phyloP scores from a whole-genome alignment of 768 basidiomycete species.

The Leccinum broughii region DNA sequence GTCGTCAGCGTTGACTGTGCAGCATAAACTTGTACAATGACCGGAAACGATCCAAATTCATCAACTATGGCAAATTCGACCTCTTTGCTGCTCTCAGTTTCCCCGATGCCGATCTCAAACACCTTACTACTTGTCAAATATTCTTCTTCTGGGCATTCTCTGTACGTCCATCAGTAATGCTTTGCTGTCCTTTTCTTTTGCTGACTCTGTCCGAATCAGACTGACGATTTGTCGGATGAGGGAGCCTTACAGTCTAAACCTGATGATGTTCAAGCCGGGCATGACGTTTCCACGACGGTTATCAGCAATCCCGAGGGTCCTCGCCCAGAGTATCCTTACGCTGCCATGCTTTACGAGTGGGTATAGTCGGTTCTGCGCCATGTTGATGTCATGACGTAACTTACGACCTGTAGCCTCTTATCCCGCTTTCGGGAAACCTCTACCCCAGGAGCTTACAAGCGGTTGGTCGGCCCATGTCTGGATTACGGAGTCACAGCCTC shows the following conservation, averaged over 20 bases:
- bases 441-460: conserved; percentile 36
- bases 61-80: conserved; percentile 41
- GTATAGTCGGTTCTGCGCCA: conserved; percentile 11
- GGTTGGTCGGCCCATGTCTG: conserved; percentile 19
- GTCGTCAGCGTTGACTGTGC: not conserved
- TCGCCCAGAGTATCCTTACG: conserved; percentile 36
- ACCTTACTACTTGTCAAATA: conserved; percentile 37
- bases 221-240: conserved; percentile 40
- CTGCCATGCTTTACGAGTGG: conserved; percentile 41
- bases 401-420: conserved; percentile 27
- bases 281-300: conserved; percentile 34
- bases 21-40: conserved; percentile 38
- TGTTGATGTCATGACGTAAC: conserved; percentile 15
- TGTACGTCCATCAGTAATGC: conserved; percentile 21
- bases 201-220: conserved; percentile 23
- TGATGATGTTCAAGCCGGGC: conserved; percentile 35
- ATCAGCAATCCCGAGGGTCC: conserved; percentile 28
- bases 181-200: not conserved
- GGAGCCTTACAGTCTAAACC: conserved; percentile 36
- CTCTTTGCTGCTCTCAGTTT: conserved; percentile 40
- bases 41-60: conserved; percentile 34
- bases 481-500: not conserved
- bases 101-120: conserved; percentile 37
- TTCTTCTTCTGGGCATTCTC: conserved; percentile 43
- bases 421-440: conserved; percentile 38